phyloP scores from a whole-genome alignment of 2,329 filamentous ascomycete species.

The Ceratocystiopsis brevicomis region DNA sequence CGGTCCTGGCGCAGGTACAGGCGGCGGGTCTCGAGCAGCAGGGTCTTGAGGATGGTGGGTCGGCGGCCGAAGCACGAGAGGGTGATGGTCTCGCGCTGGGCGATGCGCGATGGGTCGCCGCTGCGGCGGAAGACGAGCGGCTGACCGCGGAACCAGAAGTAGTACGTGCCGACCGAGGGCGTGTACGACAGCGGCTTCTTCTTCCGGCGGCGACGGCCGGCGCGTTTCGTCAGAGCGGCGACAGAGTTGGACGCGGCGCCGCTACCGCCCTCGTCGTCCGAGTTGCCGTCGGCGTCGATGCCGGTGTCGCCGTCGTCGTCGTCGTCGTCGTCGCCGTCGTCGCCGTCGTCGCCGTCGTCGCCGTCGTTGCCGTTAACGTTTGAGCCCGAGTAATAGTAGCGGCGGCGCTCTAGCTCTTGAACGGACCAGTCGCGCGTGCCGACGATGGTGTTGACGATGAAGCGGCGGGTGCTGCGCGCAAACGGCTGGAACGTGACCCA shows the following conservation, averaged over 20 bases:
- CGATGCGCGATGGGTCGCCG: too few relatives aligned
- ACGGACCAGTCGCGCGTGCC: constrained; percentile 32
- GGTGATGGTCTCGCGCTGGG: constrained; percentile 39
- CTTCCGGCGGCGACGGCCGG: constrained; percentile 18
- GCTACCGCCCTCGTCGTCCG: constrained; percentile 14
- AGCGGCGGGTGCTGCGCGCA: constrained; percentile 36
- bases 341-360: constrained; percentile 14
- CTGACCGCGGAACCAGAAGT: constrained; percentile 45
- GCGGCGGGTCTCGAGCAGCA: constrained; percentile 38
- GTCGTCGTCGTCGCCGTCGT: background rate
- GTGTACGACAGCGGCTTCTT: constrained; percentile 42
- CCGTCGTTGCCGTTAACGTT: constrained; percentile 15
- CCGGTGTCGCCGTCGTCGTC: constrained; percentile 17
- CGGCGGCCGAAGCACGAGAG: constrained; percentile 43
- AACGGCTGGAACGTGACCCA: constrained; percentile 49
- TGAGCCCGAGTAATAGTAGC: constrained; percentile 20
- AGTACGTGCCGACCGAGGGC: constrained; percentile 46
- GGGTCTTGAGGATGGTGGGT: constrained; percentile 40
- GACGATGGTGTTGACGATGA: constrained; percentile 45
- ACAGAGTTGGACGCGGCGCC: background rate
- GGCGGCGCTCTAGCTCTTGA: constrained; percentile 18
- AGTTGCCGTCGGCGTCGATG: background rate
- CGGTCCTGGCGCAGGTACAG: constrained; percentile 38
- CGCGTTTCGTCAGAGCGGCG: constrained; percentile 5
- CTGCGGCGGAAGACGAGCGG: constrained; percentile 38